Conservation (phyloP, 176 grass and related monocot species). For the Chloris gayana region DNA sequence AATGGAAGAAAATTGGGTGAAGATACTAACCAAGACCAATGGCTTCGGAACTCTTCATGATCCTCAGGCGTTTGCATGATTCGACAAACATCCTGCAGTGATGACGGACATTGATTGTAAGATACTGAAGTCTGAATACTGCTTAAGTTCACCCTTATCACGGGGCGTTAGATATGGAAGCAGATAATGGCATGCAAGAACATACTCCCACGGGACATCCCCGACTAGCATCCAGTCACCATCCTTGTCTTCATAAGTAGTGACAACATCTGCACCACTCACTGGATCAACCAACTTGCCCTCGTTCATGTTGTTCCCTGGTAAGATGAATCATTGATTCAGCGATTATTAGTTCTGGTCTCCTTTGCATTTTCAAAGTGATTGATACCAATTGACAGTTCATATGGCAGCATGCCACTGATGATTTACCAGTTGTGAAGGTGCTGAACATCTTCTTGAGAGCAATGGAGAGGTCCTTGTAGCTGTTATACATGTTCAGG, state of each 20-base stretch:
- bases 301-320: conserved; percentile 60
- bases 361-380: not conserved
- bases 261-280: conserved; percentile 78
- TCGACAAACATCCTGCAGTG: conserved; percentile 94
- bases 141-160: conserved; percentile 27
- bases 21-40: conserved; percentile 83
- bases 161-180: conserved; percentile 1
- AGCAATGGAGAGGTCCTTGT: conserved; percentile 84
- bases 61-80: conserved; percentile 95
- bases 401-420: conserved; percentile 18
- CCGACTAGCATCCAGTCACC: conserved; percentile 98
- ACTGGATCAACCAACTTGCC: conserved; percentile 64
- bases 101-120: conserved; percentile 26
- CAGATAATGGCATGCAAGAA: conserved; percentile 9
- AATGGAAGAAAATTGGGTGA: conserved; percentile 33
- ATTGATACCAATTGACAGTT: not conserved
- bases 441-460: conserved; percentile 90
- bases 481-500: conserved; percentile 86
- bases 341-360: conserved; percentile 14
- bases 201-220: conserved; percentile 97
- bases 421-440: conserved; percentile 61
- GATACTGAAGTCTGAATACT: conserved; percentile 20
- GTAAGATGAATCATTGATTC: conserved; percentile 5
- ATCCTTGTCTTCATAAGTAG: conserved; percentile 96
- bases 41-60: conserved; percentile 99